Conservation (phyloP, 768 basidiomycete genomes). For the Phanerochaete carnosa region DNA sequence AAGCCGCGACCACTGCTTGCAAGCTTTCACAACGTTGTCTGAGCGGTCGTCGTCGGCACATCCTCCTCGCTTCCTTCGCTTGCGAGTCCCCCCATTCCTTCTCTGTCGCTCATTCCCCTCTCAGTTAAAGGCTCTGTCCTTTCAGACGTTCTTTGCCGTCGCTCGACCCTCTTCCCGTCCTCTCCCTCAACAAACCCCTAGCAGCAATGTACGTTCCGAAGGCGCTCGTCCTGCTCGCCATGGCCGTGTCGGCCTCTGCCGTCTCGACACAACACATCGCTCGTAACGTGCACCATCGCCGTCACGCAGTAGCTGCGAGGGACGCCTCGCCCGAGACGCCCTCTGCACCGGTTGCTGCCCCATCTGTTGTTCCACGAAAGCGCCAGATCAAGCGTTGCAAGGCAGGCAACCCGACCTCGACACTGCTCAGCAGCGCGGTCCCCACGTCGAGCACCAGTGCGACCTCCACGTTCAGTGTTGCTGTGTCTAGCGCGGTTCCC, state of each 20-base stretch:
- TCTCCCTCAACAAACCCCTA: neutral
- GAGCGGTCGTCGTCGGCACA: constrained; percentile 5
- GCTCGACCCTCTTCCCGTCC: constrained; percentile 7
- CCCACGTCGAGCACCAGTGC: constrained; percentile 13
- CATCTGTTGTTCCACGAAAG: constrained; percentile 11
- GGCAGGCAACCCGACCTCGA: constrained; percentile 8
- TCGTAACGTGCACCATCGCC: constrained; percentile 37
- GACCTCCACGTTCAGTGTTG: neutral
- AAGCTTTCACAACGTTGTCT: constrained; percentile 9
- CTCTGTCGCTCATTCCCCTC: constrained; percentile 11
- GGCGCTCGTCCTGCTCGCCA: constrained; percentile 38
- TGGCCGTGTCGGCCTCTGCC: constrained; percentile 37
- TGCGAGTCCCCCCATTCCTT: constrained; percentile 11
- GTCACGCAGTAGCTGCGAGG: constrained; percentile 42
- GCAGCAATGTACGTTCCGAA: constrained; percentile 40
- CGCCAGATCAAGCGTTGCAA: constrained; percentile 20
- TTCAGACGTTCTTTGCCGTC: constrained; percentile 7
- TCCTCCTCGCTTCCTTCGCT: constrained; percentile 13
- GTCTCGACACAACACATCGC: constrained; percentile 38
- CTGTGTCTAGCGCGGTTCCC: neutral
- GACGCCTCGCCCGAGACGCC: constrained; percentile 30
- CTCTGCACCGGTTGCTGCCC: neutral
- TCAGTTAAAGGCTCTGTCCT: constrained; percentile 8
- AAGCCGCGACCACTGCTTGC: neutral
- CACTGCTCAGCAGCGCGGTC: neutral